Percentiles rank a stretch among this genome's conserved stretches.
phyloP scores from a whole-genome alignment of 2,329 filamentous ascomycete genomes.

The Aspergillus caelatus region DNA sequence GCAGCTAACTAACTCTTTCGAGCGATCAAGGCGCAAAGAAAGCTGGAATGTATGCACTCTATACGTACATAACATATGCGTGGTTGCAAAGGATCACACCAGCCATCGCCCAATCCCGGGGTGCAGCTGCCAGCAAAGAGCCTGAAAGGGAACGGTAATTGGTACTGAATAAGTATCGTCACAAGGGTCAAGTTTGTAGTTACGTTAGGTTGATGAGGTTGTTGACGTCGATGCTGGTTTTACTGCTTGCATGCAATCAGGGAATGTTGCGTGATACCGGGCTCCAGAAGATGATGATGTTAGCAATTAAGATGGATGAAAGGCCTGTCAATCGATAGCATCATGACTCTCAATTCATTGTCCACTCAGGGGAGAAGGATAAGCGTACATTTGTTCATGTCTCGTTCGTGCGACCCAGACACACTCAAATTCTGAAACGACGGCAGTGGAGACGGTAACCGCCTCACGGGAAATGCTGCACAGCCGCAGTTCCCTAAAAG shows the following conservation, averaged over 20 bases:
- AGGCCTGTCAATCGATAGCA: not conserved
- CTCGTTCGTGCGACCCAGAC: conserved; percentile 7
- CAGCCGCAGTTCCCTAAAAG: conserved; percentile 12
- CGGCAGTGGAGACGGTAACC: conserved; percentile 17
- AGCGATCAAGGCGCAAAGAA: not conserved
- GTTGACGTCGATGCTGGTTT: not conserved
- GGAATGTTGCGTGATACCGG: not conserved
- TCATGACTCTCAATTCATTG: not conserved
- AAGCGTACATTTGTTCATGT: not conserved
- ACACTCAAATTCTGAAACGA: conserved; percentile 20
- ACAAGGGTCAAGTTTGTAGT: not conserved
- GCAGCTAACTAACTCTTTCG: conserved; percentile 6
- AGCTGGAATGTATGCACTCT: conserved; percentile 2
- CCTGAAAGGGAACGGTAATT: not conserved
- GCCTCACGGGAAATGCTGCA: conserved; percentile 15
- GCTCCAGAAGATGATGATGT: not conserved
- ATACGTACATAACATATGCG: not conserved
- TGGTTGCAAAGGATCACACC: not conserved
- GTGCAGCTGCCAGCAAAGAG: conserved; percentile 1
- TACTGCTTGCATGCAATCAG: not conserved
- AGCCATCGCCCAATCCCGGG: conserved; percentile 5
- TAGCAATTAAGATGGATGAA: not conserved
- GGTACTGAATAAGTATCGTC: not conserved
- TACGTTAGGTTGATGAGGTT: not conserved
- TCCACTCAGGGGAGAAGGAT: not conserved